A percentile compares a stretch with the other conserved stretches of the same genome.
These are phyloP conservation scores for Hordeum pubiflorum DNA, from an alignment of 202 grass and related monocot genomes.

Conservation along the genomic window DNA sequence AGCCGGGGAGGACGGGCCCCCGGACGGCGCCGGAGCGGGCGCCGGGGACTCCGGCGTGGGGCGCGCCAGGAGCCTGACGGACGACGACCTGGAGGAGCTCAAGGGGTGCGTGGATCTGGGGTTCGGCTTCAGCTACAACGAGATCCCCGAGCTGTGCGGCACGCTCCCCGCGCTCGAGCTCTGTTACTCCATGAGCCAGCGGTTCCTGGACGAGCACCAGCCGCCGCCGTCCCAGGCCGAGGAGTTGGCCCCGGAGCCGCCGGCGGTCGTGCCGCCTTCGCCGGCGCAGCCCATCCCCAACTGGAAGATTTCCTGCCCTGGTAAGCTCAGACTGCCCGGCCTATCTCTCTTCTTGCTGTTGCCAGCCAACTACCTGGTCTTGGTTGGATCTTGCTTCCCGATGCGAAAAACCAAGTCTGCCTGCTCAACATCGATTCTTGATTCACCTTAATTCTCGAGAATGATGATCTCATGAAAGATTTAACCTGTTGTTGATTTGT, in stretches of 20 bases:
- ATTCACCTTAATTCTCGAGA: neutral
- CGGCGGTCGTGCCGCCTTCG: neutral
- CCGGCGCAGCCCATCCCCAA: constrained; percentile 39
- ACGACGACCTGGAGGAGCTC: constrained; percentile 70
- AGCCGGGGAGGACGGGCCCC: neutral
- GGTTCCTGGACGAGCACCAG: constrained; percentile 47
- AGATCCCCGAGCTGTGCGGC: constrained; percentile 57
- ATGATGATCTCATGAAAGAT: neutral
- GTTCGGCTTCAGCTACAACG: constrained; percentile 67
- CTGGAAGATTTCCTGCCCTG: constrained; percentile 73
- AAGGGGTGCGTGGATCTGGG: constrained; percentile 73
- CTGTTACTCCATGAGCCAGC: constrained; percentile 67
- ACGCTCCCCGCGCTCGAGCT: constrained; percentile 64
- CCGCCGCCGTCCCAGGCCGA: neutral
- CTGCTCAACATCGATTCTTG: neutral
- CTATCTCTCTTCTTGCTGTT: neutral
- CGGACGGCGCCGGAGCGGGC: neutral
- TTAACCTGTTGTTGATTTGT: neutral
- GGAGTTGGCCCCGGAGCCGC: neutral
- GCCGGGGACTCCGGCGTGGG: constrained; percentile 17
- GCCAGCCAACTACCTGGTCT: neutral
- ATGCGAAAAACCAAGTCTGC: neutral
- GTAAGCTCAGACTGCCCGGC: constrained; percentile 12
- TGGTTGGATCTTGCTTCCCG: neutral
- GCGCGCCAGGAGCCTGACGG: constrained; percentile 49